Conservation (phyloP, 192 early-diverging fungal species). For the Paraglomus brasilianum region DNA sequence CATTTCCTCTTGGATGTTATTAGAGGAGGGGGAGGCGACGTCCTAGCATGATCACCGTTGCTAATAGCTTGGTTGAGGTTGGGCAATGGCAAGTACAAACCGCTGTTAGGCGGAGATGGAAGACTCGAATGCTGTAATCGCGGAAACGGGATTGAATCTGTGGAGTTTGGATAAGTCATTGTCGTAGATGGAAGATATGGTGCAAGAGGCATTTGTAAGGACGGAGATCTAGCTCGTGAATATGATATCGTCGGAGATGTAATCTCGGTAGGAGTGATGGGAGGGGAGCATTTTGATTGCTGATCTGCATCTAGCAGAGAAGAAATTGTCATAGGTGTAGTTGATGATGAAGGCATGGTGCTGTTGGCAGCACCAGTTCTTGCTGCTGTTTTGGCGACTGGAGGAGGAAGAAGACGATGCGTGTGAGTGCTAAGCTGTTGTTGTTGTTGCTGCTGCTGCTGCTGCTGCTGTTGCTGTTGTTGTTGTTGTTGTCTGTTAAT, state of each 20-base stretch:
- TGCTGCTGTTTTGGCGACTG: neutral
- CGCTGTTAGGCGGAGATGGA: conserved; percentile 16
- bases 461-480: no score
- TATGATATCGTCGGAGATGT: neutral
- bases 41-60: conserved; percentile 22
- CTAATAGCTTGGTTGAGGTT: conserved; percentile 26
- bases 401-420: conserved; percentile 12
- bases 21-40: conserved; percentile 18
- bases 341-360: no score
- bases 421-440: neutral
- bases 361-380: neutral
- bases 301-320: conserved; percentile 20
- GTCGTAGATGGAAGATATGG: conserved; percentile 19
- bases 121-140: neutral
- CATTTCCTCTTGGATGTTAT: conserved; percentile 23
- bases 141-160: conserved; percentile 20
- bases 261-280: conserved; percentile 22
- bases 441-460: neutral
- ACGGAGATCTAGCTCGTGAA: neutral
- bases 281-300: neutral
- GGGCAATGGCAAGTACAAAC: conserved; percentile 18
- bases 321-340: conserved; percentile 13
- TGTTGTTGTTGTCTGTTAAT: no score
- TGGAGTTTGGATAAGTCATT: conserved; percentile 15
- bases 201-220: neutral